Conservation (phyloP, 2,329 filamentous ascomycete species). For the Alternaria gansuensis region DNA sequence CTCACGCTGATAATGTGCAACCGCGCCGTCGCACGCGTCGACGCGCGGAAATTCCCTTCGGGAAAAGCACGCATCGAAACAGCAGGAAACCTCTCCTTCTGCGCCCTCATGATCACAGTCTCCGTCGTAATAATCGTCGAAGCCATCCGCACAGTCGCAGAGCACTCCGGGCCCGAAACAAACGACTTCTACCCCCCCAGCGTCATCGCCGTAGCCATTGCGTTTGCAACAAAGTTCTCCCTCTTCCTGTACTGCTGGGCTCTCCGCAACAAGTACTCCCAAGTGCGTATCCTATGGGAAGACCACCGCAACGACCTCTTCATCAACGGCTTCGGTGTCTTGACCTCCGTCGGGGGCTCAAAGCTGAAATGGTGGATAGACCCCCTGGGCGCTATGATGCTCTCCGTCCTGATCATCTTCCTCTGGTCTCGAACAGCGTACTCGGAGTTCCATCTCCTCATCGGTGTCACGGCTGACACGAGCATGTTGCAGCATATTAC, state of each 20-base stretch:
- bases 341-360: constrained; percentile 89
- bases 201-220: constrained; percentile 82
- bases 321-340: constrained; percentile 91
- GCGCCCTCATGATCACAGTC: constrained; percentile 93
- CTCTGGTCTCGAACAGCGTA: constrained; percentile 90
- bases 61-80: constrained; percentile 96
- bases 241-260: constrained; percentile 95
- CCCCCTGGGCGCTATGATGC: constrained; percentile 84
- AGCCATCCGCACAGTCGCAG: constrained; percentile 74
- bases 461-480: constrained; percentile 86
- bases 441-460: constrained; percentile 86
- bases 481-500: constrained; percentile 93
- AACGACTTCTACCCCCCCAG: constrained; percentile 81
- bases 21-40: constrained; percentile 86
- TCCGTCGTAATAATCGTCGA: constrained; percentile 93
- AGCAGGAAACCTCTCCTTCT: constrained; percentile 94
- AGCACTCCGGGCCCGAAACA: constrained; percentile 54
- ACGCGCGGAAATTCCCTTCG: constrained; percentile 84
- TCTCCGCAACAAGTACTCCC: constrained; percentile 87
- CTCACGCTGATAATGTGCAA: constrained; percentile 85
- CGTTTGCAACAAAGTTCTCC: constrained; percentile 82
- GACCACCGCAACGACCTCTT: constrained; percentile 97
- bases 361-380: constrained; percentile 96
- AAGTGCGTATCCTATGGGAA: constrained; percentile 92
- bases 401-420: constrained; percentile 78